phyloP scores from a whole-genome alignment of 1,139 yeast species.

The Sugiyamaella grinbergsii region DNA sequence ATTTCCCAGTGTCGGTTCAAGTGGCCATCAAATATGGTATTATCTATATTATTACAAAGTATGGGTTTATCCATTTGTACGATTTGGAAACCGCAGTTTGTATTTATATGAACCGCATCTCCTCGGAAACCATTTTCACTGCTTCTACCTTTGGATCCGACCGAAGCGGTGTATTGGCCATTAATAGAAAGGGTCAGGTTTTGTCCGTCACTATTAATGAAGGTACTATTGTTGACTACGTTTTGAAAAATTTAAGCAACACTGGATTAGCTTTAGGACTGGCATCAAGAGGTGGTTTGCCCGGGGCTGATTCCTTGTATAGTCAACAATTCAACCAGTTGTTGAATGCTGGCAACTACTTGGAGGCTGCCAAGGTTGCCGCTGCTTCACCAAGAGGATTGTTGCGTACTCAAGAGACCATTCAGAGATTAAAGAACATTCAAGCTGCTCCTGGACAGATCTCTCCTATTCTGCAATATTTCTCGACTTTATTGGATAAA shows the following conservation, averaged over 20 bases:
- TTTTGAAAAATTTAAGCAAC: constrained; percentile 82
- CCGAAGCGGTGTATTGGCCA: constrained; percentile 83
- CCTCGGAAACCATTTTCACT: constrained; percentile 94
- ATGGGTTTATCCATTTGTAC: constrained; percentile 93
- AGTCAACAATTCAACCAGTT: constrained; percentile 87
- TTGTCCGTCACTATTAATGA: constrained; percentile 88
- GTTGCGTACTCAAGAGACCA: constrained; percentile 91
- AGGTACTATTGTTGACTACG: constrained; percentile 85
- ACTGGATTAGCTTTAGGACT: constrained; percentile 83
- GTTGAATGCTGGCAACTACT: constrained; percentile 82
- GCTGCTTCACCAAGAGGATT: constrained; percentile 84
- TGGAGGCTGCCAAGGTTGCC: constrained; percentile 94
- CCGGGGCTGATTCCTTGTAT: constrained; percentile 94
- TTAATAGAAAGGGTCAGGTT: constrained; percentile 95
- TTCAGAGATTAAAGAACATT: constrained; percentile 84
- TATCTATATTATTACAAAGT: constrained; percentile 85
- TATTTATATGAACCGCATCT: constrained; percentile 93
- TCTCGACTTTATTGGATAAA: constrained; percentile 87
- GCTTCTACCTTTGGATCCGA: constrained; percentile 65
- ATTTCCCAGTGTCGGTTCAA: constrained; percentile 94
- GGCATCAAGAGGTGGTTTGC: constrained; percentile 94
- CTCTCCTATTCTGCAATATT: constrained; percentile 91
- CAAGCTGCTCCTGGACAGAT: constrained; percentile 97
- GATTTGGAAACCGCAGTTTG: constrained; percentile 92
- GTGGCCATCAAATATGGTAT: constrained; percentile 85